Conservation (phyloP, 2,329 filamentous ascomycete genomes). For the Albophoma yamanashiensis region DNA sequence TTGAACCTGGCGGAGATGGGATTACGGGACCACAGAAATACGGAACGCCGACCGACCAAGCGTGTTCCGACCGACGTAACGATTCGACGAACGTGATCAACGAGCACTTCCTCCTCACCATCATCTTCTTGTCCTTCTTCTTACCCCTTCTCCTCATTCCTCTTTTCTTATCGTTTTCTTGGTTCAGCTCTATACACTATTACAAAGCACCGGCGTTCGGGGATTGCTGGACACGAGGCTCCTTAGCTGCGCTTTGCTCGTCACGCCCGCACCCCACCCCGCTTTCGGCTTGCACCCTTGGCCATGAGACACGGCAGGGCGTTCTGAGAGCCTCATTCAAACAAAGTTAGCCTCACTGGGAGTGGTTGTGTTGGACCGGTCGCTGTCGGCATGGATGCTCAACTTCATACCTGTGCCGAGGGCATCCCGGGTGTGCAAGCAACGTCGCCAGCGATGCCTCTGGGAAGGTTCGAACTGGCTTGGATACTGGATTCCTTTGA, state of each 20-base stretch:
- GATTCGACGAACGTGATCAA: constrained; percentile 8
- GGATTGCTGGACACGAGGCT: not conserved
- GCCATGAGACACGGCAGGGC: not conserved
- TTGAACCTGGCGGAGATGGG: constrained; percentile 5
- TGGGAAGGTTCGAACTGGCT: not conserved
- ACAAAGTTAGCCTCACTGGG: not conserved
- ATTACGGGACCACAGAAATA: constrained; percentile 4
- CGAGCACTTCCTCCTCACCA: constrained; percentile 1
- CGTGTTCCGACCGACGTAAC: constrained; percentile 3
- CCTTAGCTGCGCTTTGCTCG: not conserved
- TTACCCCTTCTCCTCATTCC: constrained; percentile 10
- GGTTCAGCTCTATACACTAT: constrained; percentile 1
- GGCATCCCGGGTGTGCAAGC: too few relatives aligned
- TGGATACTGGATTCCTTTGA: not conserved
- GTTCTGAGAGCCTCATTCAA: not conserved
- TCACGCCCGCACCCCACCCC: not conserved
- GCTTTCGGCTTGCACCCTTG: not conserved
- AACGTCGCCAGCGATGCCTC: not conserved
- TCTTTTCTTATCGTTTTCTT: constrained; percentile 7
- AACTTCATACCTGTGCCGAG: not conserved
- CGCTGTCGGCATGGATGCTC: not conserved
- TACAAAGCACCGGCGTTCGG: constrained; percentile 20
- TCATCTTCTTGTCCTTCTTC: not conserved
- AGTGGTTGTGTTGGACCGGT: not conserved
- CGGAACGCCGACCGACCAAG: constrained; percentile 2